Base-by-base conservation (phyloP, 768 basidiomycete species). In the Boletus reticuloceps region DNA sequence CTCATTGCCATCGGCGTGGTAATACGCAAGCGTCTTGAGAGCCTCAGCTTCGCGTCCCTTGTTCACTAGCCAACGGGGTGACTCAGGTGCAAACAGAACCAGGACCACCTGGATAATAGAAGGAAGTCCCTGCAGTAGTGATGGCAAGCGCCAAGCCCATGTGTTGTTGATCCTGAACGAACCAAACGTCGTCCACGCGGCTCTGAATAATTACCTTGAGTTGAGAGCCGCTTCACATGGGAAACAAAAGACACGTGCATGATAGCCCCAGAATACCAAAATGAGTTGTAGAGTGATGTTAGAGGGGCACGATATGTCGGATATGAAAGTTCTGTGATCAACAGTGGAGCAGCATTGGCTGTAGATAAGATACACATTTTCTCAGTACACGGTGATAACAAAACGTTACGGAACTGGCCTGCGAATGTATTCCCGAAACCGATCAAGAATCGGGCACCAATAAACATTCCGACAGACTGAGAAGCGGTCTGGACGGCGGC, bases 91-190 rank as follows among this genome's bases (percentile, higher is more conserved):
- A 69, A 88, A 83, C 65, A 79, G 84, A 61, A 93, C 75, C 40
- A 93, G 67, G 53, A 64, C 34, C 49, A 94, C 72, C 69, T 92
- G 89, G 45, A 86, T 58, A 51, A 87, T 59, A 27, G 90, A 84
- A 1, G 89, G 88, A 40, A 88, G 66, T 40, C 75, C 86, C 70
- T 94, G 89, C 25, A 91, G 74, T 25, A 81, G 70, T 12, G 88
- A 90, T 16, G 90, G 90, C 50, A 91, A 76, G 63, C 94, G 86
- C 91, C 92, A 94, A 25, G 88, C 75, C 88, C 88, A 92, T 25
- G 82, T 80, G 63, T 63, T 82, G 49, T 69, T 55, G 48, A 91
- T 83, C 68, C 80, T 79, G 77, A 89, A 86, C 14, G 91, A 88
- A 22, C 90, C 91, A 66, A 83, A 94, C 1, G 89, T 89, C 0